Base-by-base conservation (phyloP, 805 yeast species). In the Geotrichum ghanense region DNA sequence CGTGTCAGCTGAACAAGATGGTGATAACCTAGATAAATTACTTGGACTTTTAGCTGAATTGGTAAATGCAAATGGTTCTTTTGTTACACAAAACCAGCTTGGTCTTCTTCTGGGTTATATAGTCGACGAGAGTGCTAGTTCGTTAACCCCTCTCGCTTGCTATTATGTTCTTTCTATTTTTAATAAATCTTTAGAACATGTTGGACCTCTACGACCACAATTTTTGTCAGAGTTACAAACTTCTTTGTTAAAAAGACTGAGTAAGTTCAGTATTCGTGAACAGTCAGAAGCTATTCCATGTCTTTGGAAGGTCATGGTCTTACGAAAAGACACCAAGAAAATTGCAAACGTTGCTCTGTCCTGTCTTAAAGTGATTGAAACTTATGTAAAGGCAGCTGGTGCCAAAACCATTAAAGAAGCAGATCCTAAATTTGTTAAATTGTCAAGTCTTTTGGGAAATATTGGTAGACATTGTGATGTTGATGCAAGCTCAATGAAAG, bases 211-310 rank as follows among this genome's bases (percentile, higher is more conserved):
- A 42, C 72, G 79, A 43, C 71, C 74, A 0, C 70, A 66, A 2
- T 81, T 79, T 54, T 54, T 78, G 22, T 51, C 60, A 20, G 72
- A 69, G 7, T 69, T 79, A 14, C 81, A 77, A 56, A 43, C 45
- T 17, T 45, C 44, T 20, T 42, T 42, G 41, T 41, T 39, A 24
- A 27, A 44, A 50, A 50, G 41, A 34, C 49, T 22, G 34, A 47
- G 25, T 37, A 52, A 37, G 25, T 45, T 48, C 46, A 45, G 42
- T 39, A 41, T 45, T 26, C 44, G 35, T 22, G 92, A 84, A 53
- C 61, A 85, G 6, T 75, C 75, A n/a, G 80, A 79, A 56, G 95
- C 90, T 0, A 73, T 85, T 60, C 87, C 88, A 1, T 71, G 85
- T 48, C 62, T 77, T 3, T 79, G 87, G 82, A 61, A 61, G 6